Evolutionary conservation across 257 asterid species (phyloP).

Genomic region (Fraxinus quadrangulata): DNA sequence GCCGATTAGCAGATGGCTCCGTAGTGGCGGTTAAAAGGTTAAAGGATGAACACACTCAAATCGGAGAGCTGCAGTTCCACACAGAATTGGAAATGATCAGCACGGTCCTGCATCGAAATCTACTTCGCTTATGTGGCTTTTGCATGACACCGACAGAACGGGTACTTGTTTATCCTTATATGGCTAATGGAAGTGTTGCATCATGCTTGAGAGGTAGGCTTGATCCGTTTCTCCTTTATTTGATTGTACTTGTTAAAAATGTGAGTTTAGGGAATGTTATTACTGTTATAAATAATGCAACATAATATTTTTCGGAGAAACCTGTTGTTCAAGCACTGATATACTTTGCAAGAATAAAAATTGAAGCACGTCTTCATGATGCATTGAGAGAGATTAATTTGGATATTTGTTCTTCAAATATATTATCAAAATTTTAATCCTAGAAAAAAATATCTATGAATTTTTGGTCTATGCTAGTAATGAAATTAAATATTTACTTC

Average conservation of each 20-base stretch:
- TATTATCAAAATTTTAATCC: too few species aligned
- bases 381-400: too few species aligned
- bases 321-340: not conserved
- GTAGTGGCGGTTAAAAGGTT: constrained; percentile 89
- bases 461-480: too few species aligned
- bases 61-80: constrained; percentile 88
- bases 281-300: not conserved
- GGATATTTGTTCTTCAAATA: too few species aligned
- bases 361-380: too few species aligned
- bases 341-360: not conserved
- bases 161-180: constrained; percentile 87
- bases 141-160: constrained; percentile 95
- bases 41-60: constrained; percentile 83
- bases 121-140: constrained; percentile 85
- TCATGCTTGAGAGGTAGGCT: constrained; percentile 88
- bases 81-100: constrained; percentile 94
- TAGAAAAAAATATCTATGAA: too few species aligned
- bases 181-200: constrained; percentile 95
- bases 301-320: not conserved
- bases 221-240: constrained; percentile 15
- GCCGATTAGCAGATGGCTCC: constrained; percentile 80
- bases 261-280: not conserved
- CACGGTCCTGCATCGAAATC: constrained; percentile 88
- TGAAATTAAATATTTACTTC: too few species aligned
- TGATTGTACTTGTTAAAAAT: not conserved